A percentile compares a stretch with the other conserved stretches of the same genome.
phyloP scores from a whole-genome alignment of 345 rosid genomes.

The Laguncularia racemosa region DNA sequence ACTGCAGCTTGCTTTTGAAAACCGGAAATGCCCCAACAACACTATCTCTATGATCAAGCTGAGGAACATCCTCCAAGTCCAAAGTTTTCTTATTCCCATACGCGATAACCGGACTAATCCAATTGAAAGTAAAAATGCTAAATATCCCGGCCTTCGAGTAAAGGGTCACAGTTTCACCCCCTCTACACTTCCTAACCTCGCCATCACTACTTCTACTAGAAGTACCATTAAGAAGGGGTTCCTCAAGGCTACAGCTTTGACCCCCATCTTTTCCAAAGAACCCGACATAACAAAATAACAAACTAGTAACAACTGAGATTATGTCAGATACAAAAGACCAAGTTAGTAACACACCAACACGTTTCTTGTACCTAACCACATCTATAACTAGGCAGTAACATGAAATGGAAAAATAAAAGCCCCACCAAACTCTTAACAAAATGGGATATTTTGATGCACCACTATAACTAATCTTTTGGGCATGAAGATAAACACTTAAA shows the following conservation, averaged over 20 bases:
- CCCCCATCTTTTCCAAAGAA: conserved; percentile 24
- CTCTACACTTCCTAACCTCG: conserved; percentile 21
- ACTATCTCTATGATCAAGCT: conserved; percentile 43
- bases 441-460: conserved; percentile 30
- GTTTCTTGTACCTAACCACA: conserved; percentile 26
- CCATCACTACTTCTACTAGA: conserved; percentile 3
- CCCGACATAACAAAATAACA: conserved; percentile 49
- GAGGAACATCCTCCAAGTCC: conserved; percentile 64
- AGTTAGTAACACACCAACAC: conserved; percentile 13
- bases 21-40: conserved; percentile 27
- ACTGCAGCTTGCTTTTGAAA: conserved; percentile 37
- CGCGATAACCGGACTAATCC: conserved; percentile 57
- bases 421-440: conserved; percentile 68
- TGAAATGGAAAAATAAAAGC: conserved; percentile 42
- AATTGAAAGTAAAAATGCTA: conserved; percentile 46
- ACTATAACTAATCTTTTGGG: conserved; percentile 16
- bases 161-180: conserved; percentile 33
- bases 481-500: conserved; percentile 26
- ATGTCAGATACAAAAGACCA: conserved; percentile 37
- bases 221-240: conserved; percentile 39
- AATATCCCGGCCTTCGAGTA: conserved; percentile 39
- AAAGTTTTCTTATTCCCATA: conserved; percentile 46
- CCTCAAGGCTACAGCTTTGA: conserved; percentile 22
- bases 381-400: conserved; percentile 55
- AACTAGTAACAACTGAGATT: conserved; percentile 35